Evolutionary conservation across 1,139 yeast genomes (phyloP).

Genomic region (Saccharomyces pastorianus): DNA sequence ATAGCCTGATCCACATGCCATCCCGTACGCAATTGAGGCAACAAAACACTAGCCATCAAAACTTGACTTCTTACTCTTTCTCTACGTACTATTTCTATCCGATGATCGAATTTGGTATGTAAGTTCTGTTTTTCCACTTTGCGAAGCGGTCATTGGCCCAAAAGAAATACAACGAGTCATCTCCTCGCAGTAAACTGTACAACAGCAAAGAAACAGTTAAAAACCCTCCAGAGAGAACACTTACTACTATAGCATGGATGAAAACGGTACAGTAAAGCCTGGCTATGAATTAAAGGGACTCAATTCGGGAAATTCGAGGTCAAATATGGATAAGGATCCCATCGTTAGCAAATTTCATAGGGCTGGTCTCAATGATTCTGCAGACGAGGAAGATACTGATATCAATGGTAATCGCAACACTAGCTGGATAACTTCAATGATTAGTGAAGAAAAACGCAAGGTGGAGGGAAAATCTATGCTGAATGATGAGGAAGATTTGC

Average conservation of each 20-base stretch:
- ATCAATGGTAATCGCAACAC: background rate
- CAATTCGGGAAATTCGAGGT: background rate
- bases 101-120: background rate
- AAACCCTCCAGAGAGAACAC: background rate
- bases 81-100: background rate
- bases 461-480: background rate
- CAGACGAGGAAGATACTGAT: background rate
- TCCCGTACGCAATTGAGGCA: constrained; percentile 85
- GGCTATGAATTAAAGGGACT: background rate
- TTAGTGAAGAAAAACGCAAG: background rate
- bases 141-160: background rate
- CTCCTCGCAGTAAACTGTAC: background rate
- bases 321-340: background rate
- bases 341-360: background rate
- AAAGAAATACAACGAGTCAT: background rate
- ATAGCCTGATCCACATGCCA: constrained; percentile 98
- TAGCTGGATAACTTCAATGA: background rate
- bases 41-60: constrained; percentile 73
- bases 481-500: background rate
- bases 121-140: background rate
- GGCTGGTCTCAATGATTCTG: background rate
- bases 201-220: background rate
- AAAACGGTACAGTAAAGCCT: background rate
- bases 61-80: background rate
- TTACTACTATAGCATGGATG: background rate